Evolutionary conservation across 2,329 filamentous ascomycete species (phyloP).

Genomic region (Cytospora chrysosperma): DNA sequence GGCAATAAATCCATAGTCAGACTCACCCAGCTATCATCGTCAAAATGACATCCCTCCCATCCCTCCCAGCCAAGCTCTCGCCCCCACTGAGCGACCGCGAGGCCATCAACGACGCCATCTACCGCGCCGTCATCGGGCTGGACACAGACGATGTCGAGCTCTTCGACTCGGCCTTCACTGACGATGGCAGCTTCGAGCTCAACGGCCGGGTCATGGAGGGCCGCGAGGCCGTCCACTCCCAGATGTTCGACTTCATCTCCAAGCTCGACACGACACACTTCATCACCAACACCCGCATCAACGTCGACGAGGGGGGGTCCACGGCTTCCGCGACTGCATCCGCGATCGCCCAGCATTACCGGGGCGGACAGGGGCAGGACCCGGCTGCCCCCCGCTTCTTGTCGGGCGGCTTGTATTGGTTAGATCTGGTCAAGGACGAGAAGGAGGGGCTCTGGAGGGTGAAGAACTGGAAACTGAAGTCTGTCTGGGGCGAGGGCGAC

Average conservation of each 20-base stretch:
- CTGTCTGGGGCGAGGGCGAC: background rate
- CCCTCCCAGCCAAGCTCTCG: conserved; percentile 17
- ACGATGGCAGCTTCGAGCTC: conserved; percentile 26
- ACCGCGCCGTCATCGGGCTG: conserved; percentile 31
- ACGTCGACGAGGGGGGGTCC: conserved; percentile 27
- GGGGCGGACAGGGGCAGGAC: background rate
- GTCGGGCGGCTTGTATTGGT: background rate
- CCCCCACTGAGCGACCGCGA: conserved; percentile 31
- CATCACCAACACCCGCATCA: conserved; percentile 16
- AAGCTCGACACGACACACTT: conserved; percentile 30
- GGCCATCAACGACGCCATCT: conserved; percentile 35
- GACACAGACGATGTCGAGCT: conserved; percentile 32
- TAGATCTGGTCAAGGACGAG: conserved; percentile 9
- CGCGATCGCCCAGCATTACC: conserved; percentile 15
- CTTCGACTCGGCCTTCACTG: conserved; percentile 33
- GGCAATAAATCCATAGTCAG: background rate
- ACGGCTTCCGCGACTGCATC: conserved; percentile 2
- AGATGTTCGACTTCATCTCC: conserved; percentile 26
- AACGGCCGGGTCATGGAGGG: conserved; percentile 27
- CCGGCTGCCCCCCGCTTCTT: background rate
- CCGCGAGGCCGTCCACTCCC: conserved; percentile 32
- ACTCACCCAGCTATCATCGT: background rate
- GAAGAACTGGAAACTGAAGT: conserved; percentile 25
- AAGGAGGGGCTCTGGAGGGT: background rate
- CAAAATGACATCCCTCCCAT: conserved; percentile 10